Conservation (phyloP, 768 basidiomycete species). For the Tricholoma sp. region DNA sequence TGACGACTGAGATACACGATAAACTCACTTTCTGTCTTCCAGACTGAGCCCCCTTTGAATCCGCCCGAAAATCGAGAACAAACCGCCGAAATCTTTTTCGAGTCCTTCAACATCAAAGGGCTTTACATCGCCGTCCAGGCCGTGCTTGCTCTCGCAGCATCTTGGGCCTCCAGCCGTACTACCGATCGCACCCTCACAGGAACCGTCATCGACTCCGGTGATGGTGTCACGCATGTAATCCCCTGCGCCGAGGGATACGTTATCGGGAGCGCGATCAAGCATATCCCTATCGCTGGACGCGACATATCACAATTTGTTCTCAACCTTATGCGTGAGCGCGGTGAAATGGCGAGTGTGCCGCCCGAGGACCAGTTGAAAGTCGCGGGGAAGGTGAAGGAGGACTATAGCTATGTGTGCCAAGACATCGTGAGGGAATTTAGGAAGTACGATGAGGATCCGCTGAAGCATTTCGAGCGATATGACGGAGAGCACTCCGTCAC, state of each 20-base stretch:
- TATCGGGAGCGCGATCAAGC: constrained; percentile 97
- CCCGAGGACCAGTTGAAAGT: constrained; percentile 92
- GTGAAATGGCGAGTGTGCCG: constrained; percentile 85
- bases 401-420: constrained; percentile 97
- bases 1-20: not conserved
- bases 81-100: constrained; percentile 99
- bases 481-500: constrained; percentile 94
- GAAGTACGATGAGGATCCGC: constrained; percentile 95
- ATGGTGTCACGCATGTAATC: constrained; percentile 99
- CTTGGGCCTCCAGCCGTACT: constrained; percentile 90
- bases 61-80: constrained; percentile 98
- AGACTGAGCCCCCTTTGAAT: constrained; percentile 99
- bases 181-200: constrained; percentile 91
- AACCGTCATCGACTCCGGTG: constrained; percentile 98
- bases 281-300: constrained; percentile 97
- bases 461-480: constrained; percentile 90
- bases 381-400: constrained; percentile 94
- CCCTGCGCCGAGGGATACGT: constrained; percentile 96
- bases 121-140: constrained; percentile 99
- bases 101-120: constrained; percentile 99
- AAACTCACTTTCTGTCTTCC: not conserved
- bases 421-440: constrained; percentile 98
- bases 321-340: constrained; percentile 91
- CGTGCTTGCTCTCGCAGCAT: constrained; percentile 95
- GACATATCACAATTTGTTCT: constrained; percentile 97